A percentile compares a stretch with the other conserved stretches of the same genome.
Evolutionary conservation across 345 rosid genomes (phyloP).

Genomic region (Eucalyptus decipiens): DNA sequence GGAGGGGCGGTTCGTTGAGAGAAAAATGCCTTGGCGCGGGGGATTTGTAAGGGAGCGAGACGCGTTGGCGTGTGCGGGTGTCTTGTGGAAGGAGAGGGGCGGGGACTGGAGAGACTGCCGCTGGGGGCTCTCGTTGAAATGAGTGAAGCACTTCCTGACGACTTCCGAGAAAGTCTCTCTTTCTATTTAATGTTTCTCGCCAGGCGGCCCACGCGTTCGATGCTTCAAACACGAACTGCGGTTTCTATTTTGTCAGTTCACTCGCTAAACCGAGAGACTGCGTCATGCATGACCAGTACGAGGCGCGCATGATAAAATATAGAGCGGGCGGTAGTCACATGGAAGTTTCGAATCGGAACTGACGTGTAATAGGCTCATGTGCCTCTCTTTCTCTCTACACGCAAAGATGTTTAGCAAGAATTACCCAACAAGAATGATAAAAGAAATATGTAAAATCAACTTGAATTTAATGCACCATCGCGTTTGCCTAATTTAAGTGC

Average conservation of each 20-base stretch:
- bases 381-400: background rate
- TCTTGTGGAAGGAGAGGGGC: background rate
- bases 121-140: background rate
- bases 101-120: background rate
- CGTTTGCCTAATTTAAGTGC: background rate
- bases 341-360: background rate
- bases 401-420: background rate
- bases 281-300: background rate
- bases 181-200: background rate
- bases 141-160: background rate
- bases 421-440: too few species aligned
- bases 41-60: background rate
- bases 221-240: rapidly evolving
- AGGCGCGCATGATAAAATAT: too few species aligned
- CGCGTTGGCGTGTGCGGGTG: background rate
- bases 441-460: too few species aligned
- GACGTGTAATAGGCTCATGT: background rate
- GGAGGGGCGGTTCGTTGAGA: background rate
- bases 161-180: background rate
- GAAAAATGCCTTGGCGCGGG: background rate
- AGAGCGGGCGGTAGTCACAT: background rate
- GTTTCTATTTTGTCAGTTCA: background rate
- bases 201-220: background rate
- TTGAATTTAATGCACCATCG: background rate
- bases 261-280: background rate